Base-by-base conservation (phyloP, 2,329 filamentous ascomycete species). In the Aspergillus bombycis region DNA sequence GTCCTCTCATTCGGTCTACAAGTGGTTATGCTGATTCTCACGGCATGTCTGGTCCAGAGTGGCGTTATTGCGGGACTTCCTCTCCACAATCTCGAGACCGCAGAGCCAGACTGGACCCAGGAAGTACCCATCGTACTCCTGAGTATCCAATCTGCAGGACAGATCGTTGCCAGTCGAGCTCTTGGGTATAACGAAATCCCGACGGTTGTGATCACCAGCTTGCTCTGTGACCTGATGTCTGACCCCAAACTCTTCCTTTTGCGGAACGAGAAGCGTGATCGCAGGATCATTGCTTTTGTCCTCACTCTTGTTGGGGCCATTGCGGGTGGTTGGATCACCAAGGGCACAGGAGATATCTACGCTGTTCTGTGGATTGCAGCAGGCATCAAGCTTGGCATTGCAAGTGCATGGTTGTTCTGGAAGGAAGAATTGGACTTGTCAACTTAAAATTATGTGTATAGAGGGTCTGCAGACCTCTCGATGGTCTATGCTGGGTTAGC, bases 171-270 rank as follows among this genome's bases (percentile, higher is more conserved):
- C 3, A 72, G 70, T 60, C 70, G 74, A 14, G 63, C 68, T 6
- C 55, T 77, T 57, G 71, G 69, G 1, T 71, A 71, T 54, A 69
- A 70, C 52, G 75, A 76, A 58, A 70, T 77, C 14, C 74, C 74
- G 3, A 75, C 73, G 1, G 74, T 77, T 9, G 75, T 77, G 4
- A 65, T 77, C 32, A 76, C 75, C 11, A 75, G 71, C 52, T 65
- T 75, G 32, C 57, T 74, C 10, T 74, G 72, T 57, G 74, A 77
- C 63, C 59, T 77, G 19, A 68, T 72, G 57, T 74, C 72, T 1
- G 72, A 74, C 21, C 70, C 71, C 0, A 70, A 73, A 58, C 41
- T 74, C 16, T 74, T 74, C 21, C 52, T 72, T 12, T 14, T 72
- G 26, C 67, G 65, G 23, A 74, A 73, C 38, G 65, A 69, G 56